A percentile compares a stretch with the other conserved stretches of the same genome.
These are phyloP conservation scores for Corylus heterophylla DNA, from an alignment of 306 rosid genomes.

Conservation along the genomic window DNA sequence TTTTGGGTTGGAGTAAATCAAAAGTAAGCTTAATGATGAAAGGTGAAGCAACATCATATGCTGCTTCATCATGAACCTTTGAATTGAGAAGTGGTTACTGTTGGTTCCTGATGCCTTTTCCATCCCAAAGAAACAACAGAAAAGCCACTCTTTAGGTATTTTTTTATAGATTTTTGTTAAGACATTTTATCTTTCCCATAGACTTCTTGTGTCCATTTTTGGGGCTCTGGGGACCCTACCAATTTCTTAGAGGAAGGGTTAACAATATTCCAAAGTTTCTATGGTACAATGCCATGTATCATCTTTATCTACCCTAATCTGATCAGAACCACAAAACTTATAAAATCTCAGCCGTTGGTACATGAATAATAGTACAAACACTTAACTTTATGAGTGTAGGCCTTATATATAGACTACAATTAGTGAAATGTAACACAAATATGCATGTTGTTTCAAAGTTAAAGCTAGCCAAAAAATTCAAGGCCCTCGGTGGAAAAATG, in stretches of 20 bases:
- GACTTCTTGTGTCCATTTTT: conserved; percentile 36
- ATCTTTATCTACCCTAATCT: neutral
- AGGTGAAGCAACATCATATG: conserved; percentile 47
- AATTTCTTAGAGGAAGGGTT: conserved; percentile 50
- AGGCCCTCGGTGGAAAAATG: conserved; percentile 41
- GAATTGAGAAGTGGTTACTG: conserved; percentile 26
- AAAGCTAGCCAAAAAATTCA: conserved; percentile 30
- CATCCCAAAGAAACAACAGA: conserved; percentile 16
- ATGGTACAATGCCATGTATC: conserved; percentile 3
- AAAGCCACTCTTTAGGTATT: conserved; percentile 4
- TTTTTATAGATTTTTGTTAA: neutral
- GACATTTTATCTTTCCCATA: conserved; percentile 18
- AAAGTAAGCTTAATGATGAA: conserved; percentile 36
- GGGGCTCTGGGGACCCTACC: conserved; percentile 42
- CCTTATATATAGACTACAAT: conserved; percentile 13
- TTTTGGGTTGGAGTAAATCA: conserved; percentile 30
- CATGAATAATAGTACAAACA: neutral
- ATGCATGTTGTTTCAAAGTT: conserved; percentile 33
- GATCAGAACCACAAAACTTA: conserved; percentile 17
- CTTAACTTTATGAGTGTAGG: conserved; percentile 11
- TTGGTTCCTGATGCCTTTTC: neutral
- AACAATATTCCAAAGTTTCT: conserved; percentile 30
- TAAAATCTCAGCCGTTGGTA: conserved; percentile 18
- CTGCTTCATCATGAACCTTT: conserved; percentile 42
- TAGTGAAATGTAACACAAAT: neutral